Evolutionary conservation across 1,284 basidiomycete genomes (phyloP).

Genomic region (Blastosporella zonata): DNA sequence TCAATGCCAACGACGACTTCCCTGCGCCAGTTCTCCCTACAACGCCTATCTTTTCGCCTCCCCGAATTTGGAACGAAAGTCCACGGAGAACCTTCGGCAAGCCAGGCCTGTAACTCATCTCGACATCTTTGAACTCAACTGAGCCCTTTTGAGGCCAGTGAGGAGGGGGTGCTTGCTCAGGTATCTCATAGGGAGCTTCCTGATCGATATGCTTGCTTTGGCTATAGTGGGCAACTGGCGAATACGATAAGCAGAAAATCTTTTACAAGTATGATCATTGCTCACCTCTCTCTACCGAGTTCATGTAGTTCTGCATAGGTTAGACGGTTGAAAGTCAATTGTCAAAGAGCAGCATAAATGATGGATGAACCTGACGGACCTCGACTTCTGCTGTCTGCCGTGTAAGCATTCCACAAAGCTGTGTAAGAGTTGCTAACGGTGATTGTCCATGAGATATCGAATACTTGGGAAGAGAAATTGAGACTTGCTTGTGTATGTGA

Average conservation of each 20-base stretch:
- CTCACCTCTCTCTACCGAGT: constrained; percentile 65
- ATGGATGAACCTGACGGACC: constrained; percentile 30
- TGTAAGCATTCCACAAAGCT: constrained; percentile 56
- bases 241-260: not conserved
- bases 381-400: constrained; percentile 66
- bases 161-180: constrained; percentile 44
- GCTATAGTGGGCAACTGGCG: constrained; percentile 58
- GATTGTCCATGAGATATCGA: not conserved
- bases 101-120: constrained; percentile 55
- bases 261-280: not conserved
- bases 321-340: no score
- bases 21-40: constrained; percentile 59
- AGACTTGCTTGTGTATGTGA: constrained; percentile 59
- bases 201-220: constrained; percentile 50
- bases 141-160: constrained; percentile 51
- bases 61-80: constrained; percentile 50
- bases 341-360: not conserved
- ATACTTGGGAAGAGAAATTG: not conserved
- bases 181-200: constrained; percentile 60
- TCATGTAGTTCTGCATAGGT: constrained; percentile 78
- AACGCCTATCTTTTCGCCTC: constrained; percentile 81
- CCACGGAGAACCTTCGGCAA: constrained; percentile 57
- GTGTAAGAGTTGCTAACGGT: constrained; percentile 47
- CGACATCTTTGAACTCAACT: constrained; percentile 52
- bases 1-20: constrained; percentile 47